Evolutionary conservation across 768 basidiomycete genomes (phyloP).

Genomic region (Rhodotorula graminis): DNA sequence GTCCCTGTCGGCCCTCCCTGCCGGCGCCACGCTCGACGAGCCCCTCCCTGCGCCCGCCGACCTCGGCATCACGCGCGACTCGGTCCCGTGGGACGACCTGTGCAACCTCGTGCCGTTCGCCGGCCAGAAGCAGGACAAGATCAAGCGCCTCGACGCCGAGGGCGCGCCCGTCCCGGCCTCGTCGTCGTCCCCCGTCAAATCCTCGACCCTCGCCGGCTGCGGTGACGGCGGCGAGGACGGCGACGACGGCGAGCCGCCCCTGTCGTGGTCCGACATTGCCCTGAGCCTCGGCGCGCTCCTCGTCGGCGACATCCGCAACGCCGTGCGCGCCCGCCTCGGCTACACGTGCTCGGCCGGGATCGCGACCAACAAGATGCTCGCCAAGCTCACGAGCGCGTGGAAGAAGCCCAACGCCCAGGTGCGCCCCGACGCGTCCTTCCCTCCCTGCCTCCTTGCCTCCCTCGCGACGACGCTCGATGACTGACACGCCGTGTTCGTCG

Average conservation of each 20-base stretch:
- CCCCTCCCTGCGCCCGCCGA: slow-evolving; percentile 67
- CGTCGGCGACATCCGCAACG: slow-evolving; percentile 67
- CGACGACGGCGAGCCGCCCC: slow-evolving; percentile 9
- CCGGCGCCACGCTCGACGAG: slow-evolving; percentile 56
- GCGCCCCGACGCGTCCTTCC: no score
- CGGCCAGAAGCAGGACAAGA: slow-evolving; percentile 31
- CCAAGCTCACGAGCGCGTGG: slow-evolving; percentile 90
- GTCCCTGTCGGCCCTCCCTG: slow-evolving; percentile 53
- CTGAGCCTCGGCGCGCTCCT: slow-evolving; percentile 81
- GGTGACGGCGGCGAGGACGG: neutral
- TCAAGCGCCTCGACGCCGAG: slow-evolving; percentile 43
- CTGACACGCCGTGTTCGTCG: slow-evolving; percentile 6
- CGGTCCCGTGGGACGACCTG: slow-evolving; percentile 58
- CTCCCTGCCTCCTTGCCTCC: neutral
- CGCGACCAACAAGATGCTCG: slow-evolving; percentile 59
- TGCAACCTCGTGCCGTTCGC: slow-evolving; percentile 60
- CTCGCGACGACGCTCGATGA: no score
- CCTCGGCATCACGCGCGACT: slow-evolving; percentile 3
- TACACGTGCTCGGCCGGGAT: slow-evolving; percentile 58
- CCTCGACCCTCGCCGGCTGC: neutral
- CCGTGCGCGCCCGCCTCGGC: slow-evolving; percentile 65
- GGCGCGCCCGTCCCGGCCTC: slow-evolving; percentile 22
- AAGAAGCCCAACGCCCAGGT: slow-evolving; percentile 86
- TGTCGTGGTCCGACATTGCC: slow-evolving; percentile 88
- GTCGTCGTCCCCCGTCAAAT: slow-evolving; percentile 18